Percentiles rank a stretch among this genome's conserved stretches.
Conservation (phyloP, 2,329 filamentous ascomycete genomes). For the Xylaria hypoxylon region DNA sequence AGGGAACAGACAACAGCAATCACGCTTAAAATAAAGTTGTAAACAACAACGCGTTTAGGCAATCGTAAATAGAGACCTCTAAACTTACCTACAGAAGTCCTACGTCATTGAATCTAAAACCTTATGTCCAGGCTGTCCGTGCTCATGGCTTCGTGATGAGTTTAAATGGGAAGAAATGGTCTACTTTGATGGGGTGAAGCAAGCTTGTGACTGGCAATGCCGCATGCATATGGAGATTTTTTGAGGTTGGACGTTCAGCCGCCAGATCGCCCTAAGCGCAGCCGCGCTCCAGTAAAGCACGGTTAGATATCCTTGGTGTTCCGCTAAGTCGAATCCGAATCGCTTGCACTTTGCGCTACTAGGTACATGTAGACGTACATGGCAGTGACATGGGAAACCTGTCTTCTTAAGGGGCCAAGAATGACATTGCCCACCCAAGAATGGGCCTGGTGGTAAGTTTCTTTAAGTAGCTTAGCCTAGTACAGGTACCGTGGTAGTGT, state of each 20-base stretch:
- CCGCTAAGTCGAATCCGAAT: background rate
- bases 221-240: constrained; percentile 30
- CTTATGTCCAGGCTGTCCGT: background rate
- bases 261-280: constrained; percentile 23
- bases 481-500: too few species aligned
- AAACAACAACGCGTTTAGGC: constrained; percentile 9
- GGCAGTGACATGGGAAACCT: background rate
- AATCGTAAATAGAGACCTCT: constrained; percentile 12
- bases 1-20: background rate
- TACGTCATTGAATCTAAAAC: constrained; percentile 1
- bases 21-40: constrained; percentile 2
- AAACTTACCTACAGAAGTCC: constrained; percentile 24
- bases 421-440: background rate
- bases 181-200: constrained; percentile 16
- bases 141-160: background rate
- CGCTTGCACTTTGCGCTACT: background rate
- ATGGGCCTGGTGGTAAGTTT: background rate
- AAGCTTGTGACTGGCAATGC: constrained; percentile 8
- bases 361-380: background rate
- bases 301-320: background rate
- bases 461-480: background rate
- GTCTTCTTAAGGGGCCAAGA: background rate
- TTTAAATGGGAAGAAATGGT: background rate
- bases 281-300: constrained; percentile 15
- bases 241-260: constrained; percentile 33